phyloP scores from a whole-genome alignment of 129 eudicot genomes.

The Lonicera japonica region DNA sequence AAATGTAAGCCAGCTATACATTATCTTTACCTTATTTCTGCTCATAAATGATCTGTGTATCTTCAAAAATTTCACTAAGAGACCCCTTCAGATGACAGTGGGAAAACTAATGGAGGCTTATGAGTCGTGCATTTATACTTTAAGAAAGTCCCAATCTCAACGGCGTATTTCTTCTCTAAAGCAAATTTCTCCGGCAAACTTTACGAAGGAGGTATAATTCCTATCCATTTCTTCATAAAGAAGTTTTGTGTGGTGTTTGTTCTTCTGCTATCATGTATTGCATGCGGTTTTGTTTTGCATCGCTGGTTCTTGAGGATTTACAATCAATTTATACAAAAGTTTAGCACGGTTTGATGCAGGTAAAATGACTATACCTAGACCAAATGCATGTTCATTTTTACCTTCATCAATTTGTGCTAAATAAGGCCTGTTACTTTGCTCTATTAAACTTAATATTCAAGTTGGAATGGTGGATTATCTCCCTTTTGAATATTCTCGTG shows the following conservation, averaged over 20 bases:
- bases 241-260: neutral
- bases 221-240: neutral
- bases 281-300: neutral
- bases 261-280: neutral
- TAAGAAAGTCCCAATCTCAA: conserved; percentile 60
- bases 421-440: neutral
- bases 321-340: neutral
- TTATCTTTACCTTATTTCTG: neutral
- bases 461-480: neutral
- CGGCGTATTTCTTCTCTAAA: conserved; percentile 55
- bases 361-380: neutral
- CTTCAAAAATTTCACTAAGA: conserved; percentile 6
- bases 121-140: conserved; percentile 53
- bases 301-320: neutral
- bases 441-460: neutral
- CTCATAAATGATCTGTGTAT: conserved; percentile 1
- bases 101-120: conserved; percentile 53
- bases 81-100: conserved; percentile 37
- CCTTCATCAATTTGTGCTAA: too few relatives aligned
- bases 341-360: neutral
- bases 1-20: conserved; percentile 29
- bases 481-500: too few relatives aligned
- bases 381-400: too few relatives aligned
- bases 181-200: conserved; percentile 75
- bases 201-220: conserved; percentile 75